Conservation (phyloP, 75 land plant genomes). For the Cunninghamia lanceolata region DNA sequence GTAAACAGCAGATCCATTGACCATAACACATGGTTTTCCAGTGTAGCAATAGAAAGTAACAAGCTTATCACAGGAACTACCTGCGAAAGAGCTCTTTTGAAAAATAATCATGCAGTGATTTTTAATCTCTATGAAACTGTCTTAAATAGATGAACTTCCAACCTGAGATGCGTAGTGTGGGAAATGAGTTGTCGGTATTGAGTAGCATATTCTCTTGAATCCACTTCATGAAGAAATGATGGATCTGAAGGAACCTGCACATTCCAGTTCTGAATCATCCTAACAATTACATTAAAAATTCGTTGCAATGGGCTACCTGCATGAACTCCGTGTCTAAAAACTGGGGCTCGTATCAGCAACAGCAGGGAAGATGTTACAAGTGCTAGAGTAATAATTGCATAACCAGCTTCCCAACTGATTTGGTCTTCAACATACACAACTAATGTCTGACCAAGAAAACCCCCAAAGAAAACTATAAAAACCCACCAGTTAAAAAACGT, state of each 20-base stretch:
- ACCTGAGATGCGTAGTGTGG: conserved; percentile 52
- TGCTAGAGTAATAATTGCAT: conserved; percentile 43
- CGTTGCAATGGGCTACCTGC: conserved; percentile 67
- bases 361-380: conserved; percentile 45
- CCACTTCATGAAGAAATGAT: conserved; percentile 61
- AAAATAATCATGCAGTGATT: no score
- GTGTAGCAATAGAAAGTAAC: no score
- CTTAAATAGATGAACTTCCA: no score
- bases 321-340: conserved; percentile 62
- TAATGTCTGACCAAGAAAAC: conserved; percentile 14
- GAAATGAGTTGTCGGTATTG: conserved; percentile 43
- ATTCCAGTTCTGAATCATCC: conserved; percentile 41
- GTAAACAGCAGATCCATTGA: no score
- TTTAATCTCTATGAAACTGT: no score
- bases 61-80: no score
- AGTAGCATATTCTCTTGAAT: conserved; percentile 43
- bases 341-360: conserved; percentile 63
- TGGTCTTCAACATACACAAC: conserved; percentile 62
- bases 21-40: no score
- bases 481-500: conserved; percentile 83
- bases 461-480: conserved; percentile 56
- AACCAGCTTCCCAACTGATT: conserved; percentile 65
- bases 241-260: conserved; percentile 38
- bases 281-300: conserved; percentile 63
- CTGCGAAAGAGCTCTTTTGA: no score